phyloP scores from a whole-genome alignment of 345 rosid species.

The Microthlaspi erraticum region DNA sequence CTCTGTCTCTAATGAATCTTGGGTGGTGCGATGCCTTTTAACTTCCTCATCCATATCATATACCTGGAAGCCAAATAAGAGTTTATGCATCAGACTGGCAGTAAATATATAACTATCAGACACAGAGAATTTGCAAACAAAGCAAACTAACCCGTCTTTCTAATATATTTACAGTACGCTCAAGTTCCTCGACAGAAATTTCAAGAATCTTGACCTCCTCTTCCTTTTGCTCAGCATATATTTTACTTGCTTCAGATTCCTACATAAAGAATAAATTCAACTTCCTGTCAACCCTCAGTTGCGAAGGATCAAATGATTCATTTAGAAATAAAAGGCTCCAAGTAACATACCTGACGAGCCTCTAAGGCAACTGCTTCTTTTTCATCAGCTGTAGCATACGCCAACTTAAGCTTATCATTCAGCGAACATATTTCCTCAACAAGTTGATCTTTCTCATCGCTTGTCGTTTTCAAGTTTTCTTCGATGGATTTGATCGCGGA shows the following conservation, averaged over 20 bases:
- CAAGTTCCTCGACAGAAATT: slow-evolving; percentile 86
- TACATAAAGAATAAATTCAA: slow-evolving; percentile 35
- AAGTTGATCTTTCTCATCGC: slow-evolving; percentile 66
- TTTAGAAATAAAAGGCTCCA: slow-evolving; percentile 10
- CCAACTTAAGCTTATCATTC: slow-evolving; percentile 69
- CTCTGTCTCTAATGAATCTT: slow-evolving; percentile 78
- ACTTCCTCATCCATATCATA: slow-evolving; percentile 88
- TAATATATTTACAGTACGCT: slow-evolving; percentile 75
- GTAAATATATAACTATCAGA: neutral
- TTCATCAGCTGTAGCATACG: slow-evolving; percentile 79
- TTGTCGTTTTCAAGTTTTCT: slow-evolving; percentile 56
- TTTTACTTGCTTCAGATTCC: slow-evolving; percentile 81
- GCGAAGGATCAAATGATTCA: neutral
- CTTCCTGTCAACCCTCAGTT: slow-evolving; percentile 19
- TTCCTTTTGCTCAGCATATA: slow-evolving; percentile 84
- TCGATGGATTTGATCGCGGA: slow-evolving; percentile 55
- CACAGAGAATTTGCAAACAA: slow-evolving; percentile 28
- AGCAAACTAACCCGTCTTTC: slow-evolving; percentile 75
- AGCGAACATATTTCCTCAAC: slow-evolving; percentile 61
- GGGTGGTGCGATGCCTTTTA: slow-evolving; percentile 66
- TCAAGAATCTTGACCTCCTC: slow-evolving; percentile 91
- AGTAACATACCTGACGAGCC: slow-evolving; percentile 69
- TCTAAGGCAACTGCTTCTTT: slow-evolving; percentile 82
- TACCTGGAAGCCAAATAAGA: slow-evolving; percentile 52
- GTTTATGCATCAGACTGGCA: neutral